Base-by-base conservation (phyloP, 768 basidiomycete genomes). In the Antrodiella citrinella region DNA sequence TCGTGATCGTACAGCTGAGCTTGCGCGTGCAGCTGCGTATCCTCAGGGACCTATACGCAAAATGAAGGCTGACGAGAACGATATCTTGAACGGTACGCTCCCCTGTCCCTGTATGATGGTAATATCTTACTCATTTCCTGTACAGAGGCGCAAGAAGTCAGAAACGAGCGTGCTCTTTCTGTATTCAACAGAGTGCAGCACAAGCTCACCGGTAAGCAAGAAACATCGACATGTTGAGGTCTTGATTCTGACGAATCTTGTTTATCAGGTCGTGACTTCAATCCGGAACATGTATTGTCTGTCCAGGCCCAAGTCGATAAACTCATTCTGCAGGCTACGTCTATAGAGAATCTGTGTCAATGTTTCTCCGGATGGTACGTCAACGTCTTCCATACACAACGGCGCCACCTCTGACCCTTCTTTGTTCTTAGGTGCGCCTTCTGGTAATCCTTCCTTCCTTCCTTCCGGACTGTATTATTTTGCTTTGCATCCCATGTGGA, bases 101-200 rank as follows among this genome's bases (percentile, higher is more conserved):
- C 18, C 25, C 10, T n/a, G n/a, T n/a, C n/a, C n/a, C n/a, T n/a
- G n/a, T n/a, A n/a, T n/a, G n/a, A n/a, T n/a, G n/a, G n/a, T n/a
- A n/a, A n/a, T n/a, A n/a, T n/a, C n/a, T n/a, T n/a, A n/a, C n/a
- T n/a, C n/a, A n/a, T n/a, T 10, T 38, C 24, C n/a, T 12, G 21
- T 44, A 75, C 76, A 64, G 82, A 78, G 49, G 75, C 71, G 55
- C 86, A 81, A 65, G 96, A 97, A 67, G 82, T 91, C 51, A 84
- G 92, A 55, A 98, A 98, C 59, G 86, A 90, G 58, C 77, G 86
- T 38, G 96, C 95, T 0, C 66, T 98, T 18, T 80, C 82, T 44
- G 96, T 98, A 24, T 94, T 94, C 65, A 92, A 91, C 57, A 86
- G 96, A 39, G 94, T 99, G 4, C 84, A 94, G 63, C 77, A 94